A percentile compares a stretch with the other conserved stretches of the same genome.
These are phyloP conservation scores for Postia placenta DNA, from an alignment of 768 basidiomycete species.

Conservation along the genomic window DNA sequence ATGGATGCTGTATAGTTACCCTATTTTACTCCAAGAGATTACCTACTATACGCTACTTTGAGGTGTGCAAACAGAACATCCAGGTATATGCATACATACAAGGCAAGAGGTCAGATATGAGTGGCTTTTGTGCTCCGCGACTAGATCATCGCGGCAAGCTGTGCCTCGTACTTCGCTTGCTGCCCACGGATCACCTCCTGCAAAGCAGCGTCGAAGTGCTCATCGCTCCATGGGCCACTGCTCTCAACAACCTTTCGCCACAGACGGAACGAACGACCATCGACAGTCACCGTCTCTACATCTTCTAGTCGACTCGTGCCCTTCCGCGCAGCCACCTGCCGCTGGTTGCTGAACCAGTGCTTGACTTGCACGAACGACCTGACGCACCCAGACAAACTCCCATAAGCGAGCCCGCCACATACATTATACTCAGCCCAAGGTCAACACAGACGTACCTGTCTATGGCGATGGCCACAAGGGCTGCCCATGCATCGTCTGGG, in stretches of 20 bases:
- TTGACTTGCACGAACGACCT: background rate
- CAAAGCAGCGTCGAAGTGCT: background rate
- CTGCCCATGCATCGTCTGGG: background rate
- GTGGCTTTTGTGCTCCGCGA: background rate
- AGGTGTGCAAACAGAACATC: no score
- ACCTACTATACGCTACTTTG: no score
- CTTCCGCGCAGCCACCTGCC: background rate
- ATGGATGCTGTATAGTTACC: no score
- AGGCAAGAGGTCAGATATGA: no score
- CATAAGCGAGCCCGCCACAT: background rate
- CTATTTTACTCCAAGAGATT: no score
- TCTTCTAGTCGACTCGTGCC: background rate
- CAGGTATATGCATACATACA: no score
- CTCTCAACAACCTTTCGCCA: background rate
- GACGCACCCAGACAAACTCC: background rate
- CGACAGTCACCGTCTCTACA: background rate
- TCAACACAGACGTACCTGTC: background rate
- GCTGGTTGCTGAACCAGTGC: constrained; percentile 1
- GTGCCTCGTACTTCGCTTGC: background rate
- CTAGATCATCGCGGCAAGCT: background rate
- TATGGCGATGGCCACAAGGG: background rate
- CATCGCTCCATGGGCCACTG: background rate
- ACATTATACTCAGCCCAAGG: no score
- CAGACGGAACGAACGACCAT: background rate
- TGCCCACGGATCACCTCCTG: background rate